Conservation (phyloP, 106 monocot species). For the Gastrodia elata region DNA sequence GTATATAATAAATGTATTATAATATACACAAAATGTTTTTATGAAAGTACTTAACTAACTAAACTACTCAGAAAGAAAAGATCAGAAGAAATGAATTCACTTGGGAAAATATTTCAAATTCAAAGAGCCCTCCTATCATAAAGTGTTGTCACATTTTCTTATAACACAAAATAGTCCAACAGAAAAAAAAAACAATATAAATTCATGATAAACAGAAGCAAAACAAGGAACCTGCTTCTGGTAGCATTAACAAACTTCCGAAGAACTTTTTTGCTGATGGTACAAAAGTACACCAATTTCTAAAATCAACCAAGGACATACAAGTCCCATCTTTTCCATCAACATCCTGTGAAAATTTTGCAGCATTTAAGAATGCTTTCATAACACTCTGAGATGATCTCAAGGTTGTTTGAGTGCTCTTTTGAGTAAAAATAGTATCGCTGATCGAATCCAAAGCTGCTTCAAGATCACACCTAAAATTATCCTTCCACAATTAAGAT, state of each 20-base stretch:
- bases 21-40: no score
- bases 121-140: not conserved
- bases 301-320: conserved; percentile 72
- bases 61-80: not conserved
- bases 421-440: conserved; percentile 37
- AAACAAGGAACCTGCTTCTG: conserved; percentile 43
- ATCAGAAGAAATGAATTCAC: not conserved
- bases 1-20: no score
- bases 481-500: not conserved
- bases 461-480: conserved; percentile 73
- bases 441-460: conserved; percentile 57
- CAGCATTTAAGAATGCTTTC: conserved; percentile 51
- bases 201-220: not conserved
- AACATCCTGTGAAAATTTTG: conserved; percentile 48
- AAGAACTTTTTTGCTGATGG: conserved; percentile 79
- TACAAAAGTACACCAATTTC: conserved; percentile 54
- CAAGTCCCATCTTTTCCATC: conserved; percentile 21
- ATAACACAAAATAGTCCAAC: not conserved
- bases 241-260: conserved; percentile 60
- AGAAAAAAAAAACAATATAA: not conserved
- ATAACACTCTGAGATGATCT: conserved; percentile 15
- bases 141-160: not conserved
- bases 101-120: not conserved
- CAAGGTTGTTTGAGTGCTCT: conserved; percentile 17
- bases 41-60: not conserved